Conservation (phyloP, 83 land plant species). For the Diphasiastrum complanatum region DNA sequence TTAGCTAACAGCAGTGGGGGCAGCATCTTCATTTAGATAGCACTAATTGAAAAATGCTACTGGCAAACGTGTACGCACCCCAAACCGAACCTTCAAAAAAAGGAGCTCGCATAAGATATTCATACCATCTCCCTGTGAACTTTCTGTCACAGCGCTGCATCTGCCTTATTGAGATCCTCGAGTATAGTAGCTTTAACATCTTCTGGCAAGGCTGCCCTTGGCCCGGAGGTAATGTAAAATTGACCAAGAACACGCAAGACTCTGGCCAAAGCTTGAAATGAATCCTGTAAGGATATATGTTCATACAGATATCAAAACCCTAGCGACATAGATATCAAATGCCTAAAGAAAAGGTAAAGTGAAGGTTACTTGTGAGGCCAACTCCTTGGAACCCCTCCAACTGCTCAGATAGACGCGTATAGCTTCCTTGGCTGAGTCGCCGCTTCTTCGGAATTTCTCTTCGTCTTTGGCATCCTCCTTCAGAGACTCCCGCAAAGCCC, state of each 20-base stretch:
- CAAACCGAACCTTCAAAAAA: no score
- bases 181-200: constrained; percentile 56
- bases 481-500: constrained; percentile 58
- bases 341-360: background rate
- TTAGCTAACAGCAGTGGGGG: no score
- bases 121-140: background rate
- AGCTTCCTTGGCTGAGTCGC: constrained; percentile 83
- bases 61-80: no score
- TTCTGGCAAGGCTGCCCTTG: constrained; percentile 64
- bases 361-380: constrained; percentile 41
- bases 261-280: constrained; percentile 14
- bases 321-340: background rate
- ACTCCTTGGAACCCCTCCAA: constrained; percentile 63
- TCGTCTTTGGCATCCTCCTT: constrained; percentile 55
- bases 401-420: constrained; percentile 61
- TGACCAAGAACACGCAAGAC: constrained; percentile 55
- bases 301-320: no score
- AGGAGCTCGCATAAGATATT: background rate
- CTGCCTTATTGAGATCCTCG: constrained; percentile 49
- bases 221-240: constrained; percentile 75
- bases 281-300: constrained; percentile 13
- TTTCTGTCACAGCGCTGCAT: constrained; percentile 31
- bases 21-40: no score
- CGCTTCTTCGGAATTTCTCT: constrained; percentile 57
- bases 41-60: no score